Conservation (phyloP, 169 alveolate genomes). For the Plasmodium yoelii region DNA sequence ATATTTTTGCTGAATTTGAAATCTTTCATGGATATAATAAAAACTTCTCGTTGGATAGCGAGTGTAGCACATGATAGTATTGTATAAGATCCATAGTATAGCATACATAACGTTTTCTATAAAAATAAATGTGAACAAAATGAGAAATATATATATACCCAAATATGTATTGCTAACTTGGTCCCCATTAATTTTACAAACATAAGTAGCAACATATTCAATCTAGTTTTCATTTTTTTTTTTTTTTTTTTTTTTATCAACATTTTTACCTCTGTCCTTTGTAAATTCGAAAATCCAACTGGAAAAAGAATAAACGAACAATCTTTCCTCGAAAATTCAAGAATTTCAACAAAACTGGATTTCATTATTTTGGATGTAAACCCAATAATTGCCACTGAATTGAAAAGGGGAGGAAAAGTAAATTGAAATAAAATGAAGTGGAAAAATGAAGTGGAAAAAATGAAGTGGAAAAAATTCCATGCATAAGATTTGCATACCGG, state of each 20-base stretch:
- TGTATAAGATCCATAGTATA: conserved; percentile 83
- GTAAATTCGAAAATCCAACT: conserved; percentile 49
- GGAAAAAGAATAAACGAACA: conserved; percentile 72
- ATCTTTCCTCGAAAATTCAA: conserved; percentile 60
- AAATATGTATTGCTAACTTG: too few relatives aligned
- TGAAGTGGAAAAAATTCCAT: not conserved
- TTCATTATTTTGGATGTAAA: conserved; percentile 42
- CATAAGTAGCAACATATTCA: not conserved
- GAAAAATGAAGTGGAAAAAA: not conserved
- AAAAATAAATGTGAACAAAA: not conserved
- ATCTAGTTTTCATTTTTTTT: not conserved
- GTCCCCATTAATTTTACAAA: too few relatives aligned
- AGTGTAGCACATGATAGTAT: conserved; percentile 79
- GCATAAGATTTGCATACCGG: conserved; percentile 9
- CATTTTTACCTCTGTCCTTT: conserved; percentile 43
- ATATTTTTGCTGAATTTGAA: conserved; percentile 44
- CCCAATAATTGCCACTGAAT: conserved; percentile 53
- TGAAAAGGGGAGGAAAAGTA: not conserved
- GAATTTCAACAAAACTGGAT: conserved; percentile 45
- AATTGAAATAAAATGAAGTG: not conserved
- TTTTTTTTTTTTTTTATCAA: not conserved
- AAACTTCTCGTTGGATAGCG: conserved; percentile 84
- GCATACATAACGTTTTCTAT: conserved; percentile 83
- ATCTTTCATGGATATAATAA: conserved; percentile 74
- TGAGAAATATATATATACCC: too few relatives aligned